Percentiles rank a stretch among this genome's conserved stretches.
phyloP scores from a whole-genome alignment of 140 eudicot species.

The Stevia rebaudiana region DNA sequence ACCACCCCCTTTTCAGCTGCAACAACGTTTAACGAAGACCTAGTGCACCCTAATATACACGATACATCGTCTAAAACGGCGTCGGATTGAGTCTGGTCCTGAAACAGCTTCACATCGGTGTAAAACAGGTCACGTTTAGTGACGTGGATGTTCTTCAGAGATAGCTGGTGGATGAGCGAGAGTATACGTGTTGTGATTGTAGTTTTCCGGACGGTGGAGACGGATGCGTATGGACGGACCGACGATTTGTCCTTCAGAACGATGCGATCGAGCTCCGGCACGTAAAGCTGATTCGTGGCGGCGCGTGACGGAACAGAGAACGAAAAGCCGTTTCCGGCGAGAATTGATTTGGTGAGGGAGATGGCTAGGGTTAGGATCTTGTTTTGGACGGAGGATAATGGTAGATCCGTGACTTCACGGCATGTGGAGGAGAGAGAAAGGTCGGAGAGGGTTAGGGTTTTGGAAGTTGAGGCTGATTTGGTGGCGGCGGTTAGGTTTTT shows the following conservation, averaged over 20 bases:
- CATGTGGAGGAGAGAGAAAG: constrained; percentile 59
- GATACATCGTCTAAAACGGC: constrained; percentile 85
- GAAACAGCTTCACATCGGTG: constrained; percentile 90
- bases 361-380: constrained; percentile 54
- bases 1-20: constrained; percentile 88
- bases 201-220: constrained; percentile 74
- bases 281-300: constrained; percentile 87
- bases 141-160: constrained; percentile 61
- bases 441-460: constrained; percentile 66
- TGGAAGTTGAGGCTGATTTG: constrained; percentile 46
- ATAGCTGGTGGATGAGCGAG: constrained; percentile 67
- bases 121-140: constrained; percentile 88
- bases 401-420: constrained; percentile 87
- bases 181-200: constrained; percentile 73
- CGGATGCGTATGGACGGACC: constrained; percentile 58
- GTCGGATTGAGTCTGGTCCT: constrained; percentile 81
- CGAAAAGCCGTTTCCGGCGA: constrained; percentile 71
- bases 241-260: constrained; percentile 76
- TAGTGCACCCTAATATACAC: constrained; percentile 74
- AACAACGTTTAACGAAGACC: constrained; percentile 72
- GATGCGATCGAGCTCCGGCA: constrained; percentile 91
- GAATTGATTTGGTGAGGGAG: constrained; percentile 62
- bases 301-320: constrained; percentile 86
- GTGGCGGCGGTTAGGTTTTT: constrained; percentile 39
- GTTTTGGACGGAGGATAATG: constrained; percentile 71